These are phyloP conservation scores for Nigrograna mackinnonii DNA, from an alignment of 2,329 filamentous ascomycete species.

Conservation along the genomic window DNA sequence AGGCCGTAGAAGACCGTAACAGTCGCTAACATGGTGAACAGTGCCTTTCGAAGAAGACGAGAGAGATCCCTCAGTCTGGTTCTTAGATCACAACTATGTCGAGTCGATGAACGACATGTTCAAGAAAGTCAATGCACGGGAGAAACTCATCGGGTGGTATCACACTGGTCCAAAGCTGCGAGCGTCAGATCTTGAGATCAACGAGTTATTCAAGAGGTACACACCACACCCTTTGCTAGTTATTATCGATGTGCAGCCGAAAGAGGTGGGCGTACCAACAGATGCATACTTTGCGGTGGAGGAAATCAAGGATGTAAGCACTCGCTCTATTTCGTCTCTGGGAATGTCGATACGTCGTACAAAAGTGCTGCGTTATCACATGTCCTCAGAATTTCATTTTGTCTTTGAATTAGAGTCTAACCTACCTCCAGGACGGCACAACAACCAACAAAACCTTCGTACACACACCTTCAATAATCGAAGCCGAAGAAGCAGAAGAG, in stretches of 20 bases:
- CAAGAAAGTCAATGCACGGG: constrained; percentile 98
- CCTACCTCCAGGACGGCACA: constrained; percentile 78
- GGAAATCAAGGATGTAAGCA: constrained; percentile 95
- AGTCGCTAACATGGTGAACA: constrained; percentile 45
- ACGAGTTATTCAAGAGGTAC: constrained; percentile 99
- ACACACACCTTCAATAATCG: constrained; percentile 96
- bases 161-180: constrained; percentile 96
- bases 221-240: constrained; percentile 94
- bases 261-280: constrained; percentile 95
- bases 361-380: too few species aligned
- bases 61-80: constrained; percentile 98
- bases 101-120: constrained; percentile 99
- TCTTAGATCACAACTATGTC: constrained; percentile 98
- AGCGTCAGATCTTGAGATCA: constrained; percentile 97
- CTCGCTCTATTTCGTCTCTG: background rate
- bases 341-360: background rate
- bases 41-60: constrained; percentile 99
- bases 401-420: too few species aligned
- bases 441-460: constrained; percentile 97
- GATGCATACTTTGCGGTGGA: constrained; percentile 99
- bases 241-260: constrained; percentile 98
- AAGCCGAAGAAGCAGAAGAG: constrained; percentile 98
- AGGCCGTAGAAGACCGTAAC: too few species aligned
- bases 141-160: constrained; percentile 99
- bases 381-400: background rate